Evolutionary conservation across 345 rosid genomes (phyloP).

Genomic region (Citrus reticulata): DNA sequence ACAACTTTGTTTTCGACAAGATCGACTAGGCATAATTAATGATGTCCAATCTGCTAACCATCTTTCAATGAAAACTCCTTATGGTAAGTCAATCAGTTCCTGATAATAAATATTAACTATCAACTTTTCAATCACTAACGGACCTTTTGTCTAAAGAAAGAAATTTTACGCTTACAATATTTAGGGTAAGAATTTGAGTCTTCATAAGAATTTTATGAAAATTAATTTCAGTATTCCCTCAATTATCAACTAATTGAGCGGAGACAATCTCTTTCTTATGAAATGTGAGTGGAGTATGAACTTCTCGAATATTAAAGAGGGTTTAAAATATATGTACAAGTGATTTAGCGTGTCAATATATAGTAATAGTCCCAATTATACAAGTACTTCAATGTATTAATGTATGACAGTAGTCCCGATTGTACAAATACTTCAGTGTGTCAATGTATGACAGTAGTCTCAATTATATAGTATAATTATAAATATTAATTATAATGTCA

Average conservation of each 20-base stretch:
- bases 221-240: rapidly evolving
- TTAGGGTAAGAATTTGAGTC: rapidly evolving
- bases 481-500: no score
- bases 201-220: rapidly evolving
- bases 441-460: no score
- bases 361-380: rapidly evolving
- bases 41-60: neutral
- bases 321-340: rapidly evolving
- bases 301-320: rapidly evolving
- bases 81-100: neutral
- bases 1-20: neutral
- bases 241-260: no score
- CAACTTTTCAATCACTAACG: no score
- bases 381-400: rapidly evolving
- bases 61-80: neutral
- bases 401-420: rapidly evolving
- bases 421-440: no score
- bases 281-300: no score
- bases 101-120: no score
- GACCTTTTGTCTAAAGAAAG: rapidly evolving
- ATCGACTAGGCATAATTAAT: neutral
- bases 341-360: no score
- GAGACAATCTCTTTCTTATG: rapidly evolving
- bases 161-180: no score
- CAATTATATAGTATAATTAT: no score